Conservation (phyloP, 1,284 basidiomycete species). For the Malassezia pachydermatis region DNA sequence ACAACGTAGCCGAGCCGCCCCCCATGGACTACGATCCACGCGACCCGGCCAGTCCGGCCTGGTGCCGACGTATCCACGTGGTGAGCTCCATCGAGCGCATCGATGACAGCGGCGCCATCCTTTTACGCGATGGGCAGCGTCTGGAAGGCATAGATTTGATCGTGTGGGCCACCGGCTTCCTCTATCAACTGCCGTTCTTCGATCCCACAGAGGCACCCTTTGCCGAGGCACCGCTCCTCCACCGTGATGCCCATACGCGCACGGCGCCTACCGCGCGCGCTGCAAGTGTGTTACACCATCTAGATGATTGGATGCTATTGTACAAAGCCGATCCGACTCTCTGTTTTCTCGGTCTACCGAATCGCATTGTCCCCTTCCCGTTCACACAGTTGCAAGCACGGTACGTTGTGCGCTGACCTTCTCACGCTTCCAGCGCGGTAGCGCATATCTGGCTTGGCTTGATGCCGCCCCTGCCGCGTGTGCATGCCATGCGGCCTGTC, state of each 20-base stretch:
- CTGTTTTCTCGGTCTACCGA: slow-evolving; percentile 33
- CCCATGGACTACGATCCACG: slow-evolving; percentile 40
- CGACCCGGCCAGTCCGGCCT: slow-evolving; percentile 23
- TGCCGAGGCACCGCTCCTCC: slow-evolving; percentile 17
- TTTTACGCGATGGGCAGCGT: slow-evolving; percentile 17
- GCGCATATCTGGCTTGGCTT: slow-evolving; percentile 19
- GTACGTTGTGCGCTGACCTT: slow-evolving; percentile 16
- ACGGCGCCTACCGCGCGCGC: neutral
- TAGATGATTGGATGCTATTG: slow-evolving; percentile 44
- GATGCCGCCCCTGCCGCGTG: slow-evolving; percentile 17
- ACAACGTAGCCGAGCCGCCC: slow-evolving; percentile 27
- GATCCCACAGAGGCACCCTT: slow-evolving; percentile 21
- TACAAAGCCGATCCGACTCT: slow-evolving; percentile 27
- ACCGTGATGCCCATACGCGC: slow-evolving; percentile 1
- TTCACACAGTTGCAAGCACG: slow-evolving; percentile 33
- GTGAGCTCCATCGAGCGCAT: slow-evolving; percentile 25
- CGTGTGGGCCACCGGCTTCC: slow-evolving; percentile 45
- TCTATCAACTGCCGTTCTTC: slow-evolving; percentile 30
- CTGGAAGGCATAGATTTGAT: slow-evolving; percentile 31
- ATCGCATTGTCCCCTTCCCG: slow-evolving; percentile 41
- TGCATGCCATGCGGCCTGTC: slow-evolving; percentile 20
- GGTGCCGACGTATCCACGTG: slow-evolving; percentile 34
- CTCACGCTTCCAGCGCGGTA: neutral
- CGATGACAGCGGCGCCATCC: slow-evolving; percentile 9
- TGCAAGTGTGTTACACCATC: slow-evolving; percentile 20